phyloP scores from a whole-genome alignment of 768 basidiomycete species.

The Heimioporus sp. region DNA sequence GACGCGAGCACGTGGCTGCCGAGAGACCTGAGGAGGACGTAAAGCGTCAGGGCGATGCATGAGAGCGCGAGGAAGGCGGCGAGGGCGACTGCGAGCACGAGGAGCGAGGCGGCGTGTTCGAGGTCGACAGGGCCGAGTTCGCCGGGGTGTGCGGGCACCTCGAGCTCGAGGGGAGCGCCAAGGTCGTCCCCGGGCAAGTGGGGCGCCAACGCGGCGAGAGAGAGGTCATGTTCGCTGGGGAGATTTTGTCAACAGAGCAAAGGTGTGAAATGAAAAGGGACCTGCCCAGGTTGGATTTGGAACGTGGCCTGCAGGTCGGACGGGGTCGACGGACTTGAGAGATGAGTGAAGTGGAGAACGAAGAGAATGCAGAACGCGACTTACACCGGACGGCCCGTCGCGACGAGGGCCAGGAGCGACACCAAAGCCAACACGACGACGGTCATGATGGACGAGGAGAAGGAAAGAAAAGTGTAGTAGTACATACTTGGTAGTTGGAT shows the following conservation, averaged over 20 bases:
- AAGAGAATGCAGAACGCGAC: background rate
- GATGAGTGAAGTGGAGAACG: no score
- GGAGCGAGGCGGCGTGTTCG: slow-evolving; percentile 2
- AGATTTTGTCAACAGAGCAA: no score
- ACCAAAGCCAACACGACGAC: no score
- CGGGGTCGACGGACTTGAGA: slow-evolving; percentile 5
- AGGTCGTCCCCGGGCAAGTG: no score
- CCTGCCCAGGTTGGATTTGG: slow-evolving; percentile 36
- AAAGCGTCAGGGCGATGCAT: slow-evolving; percentile 21
- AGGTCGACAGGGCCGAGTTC: slow-evolving; percentile 20
- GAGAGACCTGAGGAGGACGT: slow-evolving; percentile 17
- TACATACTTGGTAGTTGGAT: slow-evolving; percentile 2
- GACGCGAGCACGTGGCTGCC: slow-evolving; percentile 14
- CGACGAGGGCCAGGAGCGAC: no score
- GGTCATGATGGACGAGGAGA: no score
- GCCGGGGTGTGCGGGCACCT: no score
- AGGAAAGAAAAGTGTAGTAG: slow-evolving; percentile 3
- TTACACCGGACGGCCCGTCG: background rate
- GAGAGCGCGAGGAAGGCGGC: slow-evolving; percentile 22
- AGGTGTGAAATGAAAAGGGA: slow-evolving; percentile 5
- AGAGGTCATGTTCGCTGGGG: slow-evolving; percentile 15
- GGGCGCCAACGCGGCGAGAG: no score
- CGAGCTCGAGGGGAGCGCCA: no score
- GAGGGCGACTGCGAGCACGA: slow-evolving; percentile 22
- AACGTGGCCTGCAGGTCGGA: slow-evolving; percentile 34